Conservation (phyloP, 371 early-diverging fungal species). For the Lichtheimia hyalospora region DNA sequence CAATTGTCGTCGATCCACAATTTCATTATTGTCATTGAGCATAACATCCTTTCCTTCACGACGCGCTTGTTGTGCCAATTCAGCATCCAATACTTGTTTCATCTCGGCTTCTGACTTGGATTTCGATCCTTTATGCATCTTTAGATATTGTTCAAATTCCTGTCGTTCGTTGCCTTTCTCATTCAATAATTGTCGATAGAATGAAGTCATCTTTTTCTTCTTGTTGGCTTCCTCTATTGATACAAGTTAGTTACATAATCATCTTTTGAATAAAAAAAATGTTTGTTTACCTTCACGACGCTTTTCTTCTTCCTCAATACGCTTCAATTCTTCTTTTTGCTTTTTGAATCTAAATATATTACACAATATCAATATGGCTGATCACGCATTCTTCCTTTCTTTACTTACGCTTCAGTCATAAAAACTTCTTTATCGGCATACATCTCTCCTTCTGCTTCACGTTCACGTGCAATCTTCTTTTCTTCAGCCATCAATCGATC, state of each 20-base stretch:
- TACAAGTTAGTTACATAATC: neutral
- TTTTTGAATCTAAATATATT: conserved; percentile 60
- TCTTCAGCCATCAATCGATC: conserved; percentile 84
- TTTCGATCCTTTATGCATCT: conserved; percentile 3
- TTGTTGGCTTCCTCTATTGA: conserved; percentile 29
- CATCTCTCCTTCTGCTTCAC: conserved; percentile 56
- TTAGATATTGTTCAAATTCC: conserved; percentile 34
- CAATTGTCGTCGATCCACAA: conserved; percentile 81
- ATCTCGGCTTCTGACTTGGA: conserved; percentile 5
- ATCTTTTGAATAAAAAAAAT: neutral
- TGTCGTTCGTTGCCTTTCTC: conserved; percentile 38
- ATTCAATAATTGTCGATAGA: conserved; percentile 46
- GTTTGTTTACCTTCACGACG: conserved; percentile 47
- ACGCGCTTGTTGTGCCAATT: conserved; percentile 43
- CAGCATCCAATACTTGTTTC: conserved; percentile 19
- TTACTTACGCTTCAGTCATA: conserved; percentile 75
- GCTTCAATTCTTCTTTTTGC: conserved; percentile 75
- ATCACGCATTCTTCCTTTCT: neutral
- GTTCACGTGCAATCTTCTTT: conserved; percentile 75
- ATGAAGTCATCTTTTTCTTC: conserved; percentile 36
- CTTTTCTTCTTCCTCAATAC: conserved; percentile 83
- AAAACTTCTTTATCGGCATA: conserved; percentile 78
- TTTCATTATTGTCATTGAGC: conserved; percentile 73
- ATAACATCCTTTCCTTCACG: conserved; percentile 51
- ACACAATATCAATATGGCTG: neutral